Evolutionary conservation across 345 rosid species (phyloP).

Genomic region (Acer yangbiense): DNA sequence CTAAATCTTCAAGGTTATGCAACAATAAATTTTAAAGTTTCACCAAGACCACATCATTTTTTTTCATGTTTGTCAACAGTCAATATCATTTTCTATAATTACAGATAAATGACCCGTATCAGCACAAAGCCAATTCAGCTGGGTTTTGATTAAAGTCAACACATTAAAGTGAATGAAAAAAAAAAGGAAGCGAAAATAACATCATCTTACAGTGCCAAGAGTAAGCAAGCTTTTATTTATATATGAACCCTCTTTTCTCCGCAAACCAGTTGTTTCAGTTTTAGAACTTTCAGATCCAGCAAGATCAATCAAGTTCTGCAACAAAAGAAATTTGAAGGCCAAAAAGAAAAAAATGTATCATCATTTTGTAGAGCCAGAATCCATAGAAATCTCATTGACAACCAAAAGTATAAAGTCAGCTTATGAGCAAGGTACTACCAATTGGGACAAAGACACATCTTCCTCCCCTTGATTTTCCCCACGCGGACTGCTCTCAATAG

Average conservation of each 20-base stretch:
- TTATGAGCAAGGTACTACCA: constrained; percentile 42
- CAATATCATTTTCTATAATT: constrained; percentile 5
- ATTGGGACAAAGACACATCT: constrained; percentile 63
- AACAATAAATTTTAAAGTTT: not conserved
- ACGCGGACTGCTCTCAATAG: constrained; percentile 65
- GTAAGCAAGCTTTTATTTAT: constrained; percentile 76
- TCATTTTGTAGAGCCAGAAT: constrained; percentile 2
- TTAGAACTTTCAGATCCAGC: constrained; percentile 86
- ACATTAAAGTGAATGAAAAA: not conserved
- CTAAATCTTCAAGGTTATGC: constrained; percentile 11
- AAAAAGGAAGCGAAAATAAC: not conserved
- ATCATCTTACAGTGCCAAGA: constrained; percentile 63
- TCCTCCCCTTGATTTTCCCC: constrained; percentile 56
- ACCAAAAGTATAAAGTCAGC: constrained; percentile 10
- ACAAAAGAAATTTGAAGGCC: constrained; percentile 3
- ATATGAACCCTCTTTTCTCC: constrained; percentile 77
- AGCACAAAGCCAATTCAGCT: constrained; percentile 5
- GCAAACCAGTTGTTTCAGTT: constrained; percentile 70
- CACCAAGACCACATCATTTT: not conserved
- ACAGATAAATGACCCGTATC: not conserved
- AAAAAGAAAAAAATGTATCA: constrained; percentile 7
- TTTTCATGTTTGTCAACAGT: constrained; percentile 1
- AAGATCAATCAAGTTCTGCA: constrained; percentile 72
- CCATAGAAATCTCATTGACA: constrained; percentile 15
- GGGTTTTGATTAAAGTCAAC: not conserved